phyloP scores from a whole-genome alignment of 805 yeast genomes.

The Zygoascus tannicola region DNA sequence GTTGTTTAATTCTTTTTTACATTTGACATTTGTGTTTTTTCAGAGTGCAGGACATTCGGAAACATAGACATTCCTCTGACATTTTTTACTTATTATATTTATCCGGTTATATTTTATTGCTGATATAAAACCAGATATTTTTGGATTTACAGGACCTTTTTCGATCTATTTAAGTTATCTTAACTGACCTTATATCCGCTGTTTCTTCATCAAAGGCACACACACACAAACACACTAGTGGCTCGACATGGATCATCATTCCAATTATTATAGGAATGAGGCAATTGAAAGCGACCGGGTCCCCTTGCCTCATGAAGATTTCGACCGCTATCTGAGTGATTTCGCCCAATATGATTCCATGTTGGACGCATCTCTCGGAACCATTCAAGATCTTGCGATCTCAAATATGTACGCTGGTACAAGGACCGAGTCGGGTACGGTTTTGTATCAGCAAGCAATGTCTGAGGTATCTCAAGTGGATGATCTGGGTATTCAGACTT shows the following conservation, averaged over 20 bases:
- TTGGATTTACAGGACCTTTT: no score
- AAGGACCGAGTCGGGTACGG: neutral
- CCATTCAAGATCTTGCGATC: constrained; percentile 55
- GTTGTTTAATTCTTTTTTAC: neutral
- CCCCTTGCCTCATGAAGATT: constrained; percentile 47
- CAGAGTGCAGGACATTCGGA: neutral
- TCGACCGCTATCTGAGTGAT: constrained; percentile 37
- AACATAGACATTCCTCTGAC: neutral
- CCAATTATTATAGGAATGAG: neutral
- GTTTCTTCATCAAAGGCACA: neutral
- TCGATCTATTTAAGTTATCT: no score
- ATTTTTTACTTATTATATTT: no score
- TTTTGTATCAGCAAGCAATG: neutral
- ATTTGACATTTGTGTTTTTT: neutral
- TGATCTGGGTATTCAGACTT: constrained; percentile 1
- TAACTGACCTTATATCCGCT: neutral
- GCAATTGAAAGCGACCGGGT: constrained; percentile 15
- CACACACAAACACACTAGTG: no score
- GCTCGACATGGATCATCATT: neutral
- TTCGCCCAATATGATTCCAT: constrained; percentile 38
- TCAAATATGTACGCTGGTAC: neutral
- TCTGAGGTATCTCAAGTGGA: neutral
- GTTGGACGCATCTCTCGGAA: constrained; percentile 46
- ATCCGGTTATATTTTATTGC: no score
- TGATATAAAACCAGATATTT: no score